phyloP scores from a whole-genome alignment of 148 eudicot genomes.

The Camellia granthamiana region DNA sequence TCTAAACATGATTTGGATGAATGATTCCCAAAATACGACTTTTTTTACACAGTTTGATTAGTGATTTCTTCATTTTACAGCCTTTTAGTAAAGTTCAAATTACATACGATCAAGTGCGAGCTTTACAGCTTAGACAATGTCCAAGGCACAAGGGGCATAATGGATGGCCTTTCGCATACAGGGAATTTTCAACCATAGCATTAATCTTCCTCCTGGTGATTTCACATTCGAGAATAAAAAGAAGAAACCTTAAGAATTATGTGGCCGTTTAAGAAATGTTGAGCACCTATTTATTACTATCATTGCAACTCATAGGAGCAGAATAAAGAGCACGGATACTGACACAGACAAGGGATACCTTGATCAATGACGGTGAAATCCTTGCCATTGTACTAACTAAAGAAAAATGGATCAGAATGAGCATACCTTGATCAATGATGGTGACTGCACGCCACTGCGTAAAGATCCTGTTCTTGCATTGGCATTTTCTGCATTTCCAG shows the following conservation, averaged over 20 bases:
- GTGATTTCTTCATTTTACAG: not conserved
- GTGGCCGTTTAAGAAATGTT: not conserved
- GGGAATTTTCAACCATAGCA: not conserved
- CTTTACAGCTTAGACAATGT: conserved; percentile 1
- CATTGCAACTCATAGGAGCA: not conserved
- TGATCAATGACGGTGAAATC: not conserved
- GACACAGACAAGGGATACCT: not conserved
- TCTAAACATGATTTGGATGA: not conserved
- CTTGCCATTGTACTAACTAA: not conserved
- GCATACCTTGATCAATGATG: conserved; percentile 49
- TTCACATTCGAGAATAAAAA: not conserved
- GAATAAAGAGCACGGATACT: not conserved
- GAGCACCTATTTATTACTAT: not conserved
- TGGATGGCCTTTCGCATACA: not conserved
- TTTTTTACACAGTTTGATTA: not conserved
- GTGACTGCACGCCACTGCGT: conserved; percentile 21
- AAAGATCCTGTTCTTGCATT: conserved; percentile 25
- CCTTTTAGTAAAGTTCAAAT: not conserved
- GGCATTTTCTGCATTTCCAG: conserved; percentile 25
- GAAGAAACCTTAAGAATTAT: not conserved
- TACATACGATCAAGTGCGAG: not conserved
- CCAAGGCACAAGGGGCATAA: not conserved
- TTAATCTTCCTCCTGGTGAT: not conserved
- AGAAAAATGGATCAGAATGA: conserved; percentile 4
- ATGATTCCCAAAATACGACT: not conserved